Conservation (phyloP, 1,284 basidiomycete genomes). For the Bjerkandera adusta region DNA sequence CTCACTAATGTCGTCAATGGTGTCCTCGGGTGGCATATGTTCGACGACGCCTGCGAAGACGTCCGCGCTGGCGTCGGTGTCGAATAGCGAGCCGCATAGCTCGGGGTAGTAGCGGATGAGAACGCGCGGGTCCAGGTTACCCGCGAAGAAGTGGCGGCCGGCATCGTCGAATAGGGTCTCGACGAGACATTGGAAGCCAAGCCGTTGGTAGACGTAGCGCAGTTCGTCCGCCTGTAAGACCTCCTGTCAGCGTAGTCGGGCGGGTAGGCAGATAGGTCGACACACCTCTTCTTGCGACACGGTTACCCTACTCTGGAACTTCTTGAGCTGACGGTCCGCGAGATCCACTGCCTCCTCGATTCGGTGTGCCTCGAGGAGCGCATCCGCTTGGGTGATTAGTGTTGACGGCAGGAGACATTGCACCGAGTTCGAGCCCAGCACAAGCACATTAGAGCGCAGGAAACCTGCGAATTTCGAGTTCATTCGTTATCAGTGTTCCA, state of each 20-base stretch:
- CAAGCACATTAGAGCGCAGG: slow-evolving; percentile 45
- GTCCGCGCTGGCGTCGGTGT: slow-evolving; percentile 42
- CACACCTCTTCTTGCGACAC: slow-evolving; percentile 53
- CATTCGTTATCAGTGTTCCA: background rate
- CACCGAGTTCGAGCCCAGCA: slow-evolving; percentile 61
- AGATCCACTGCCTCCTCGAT: slow-evolving; percentile 65
- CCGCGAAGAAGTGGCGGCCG: slow-evolving; percentile 67
- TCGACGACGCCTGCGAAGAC: slow-evolving; percentile 69
- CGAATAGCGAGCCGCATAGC: slow-evolving; percentile 58
- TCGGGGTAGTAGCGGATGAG: slow-evolving; percentile 77
- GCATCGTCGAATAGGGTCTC: slow-evolving; percentile 79
- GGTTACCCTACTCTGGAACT: slow-evolving; percentile 46
- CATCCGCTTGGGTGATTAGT: slow-evolving; percentile 70
- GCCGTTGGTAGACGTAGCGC: slow-evolving; percentile 72
- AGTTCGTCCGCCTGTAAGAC: slow-evolving; percentile 55
- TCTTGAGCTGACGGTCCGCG: slow-evolving; percentile 58
- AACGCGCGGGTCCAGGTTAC: slow-evolving; percentile 73
- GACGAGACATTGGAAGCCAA: slow-evolving; percentile 70
- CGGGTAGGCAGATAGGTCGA: background rate
- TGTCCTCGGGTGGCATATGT: slow-evolving; percentile 59
- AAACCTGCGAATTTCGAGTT: background rate
- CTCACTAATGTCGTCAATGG: slow-evolving; percentile 78
- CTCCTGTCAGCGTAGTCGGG: background rate
- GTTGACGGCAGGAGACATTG: slow-evolving; percentile 72
- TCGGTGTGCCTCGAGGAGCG: slow-evolving; percentile 61